Evolutionary conservation across 2,329 filamentous ascomycete genomes (phyloP).

Genomic region (Fusarium sp.): DNA sequence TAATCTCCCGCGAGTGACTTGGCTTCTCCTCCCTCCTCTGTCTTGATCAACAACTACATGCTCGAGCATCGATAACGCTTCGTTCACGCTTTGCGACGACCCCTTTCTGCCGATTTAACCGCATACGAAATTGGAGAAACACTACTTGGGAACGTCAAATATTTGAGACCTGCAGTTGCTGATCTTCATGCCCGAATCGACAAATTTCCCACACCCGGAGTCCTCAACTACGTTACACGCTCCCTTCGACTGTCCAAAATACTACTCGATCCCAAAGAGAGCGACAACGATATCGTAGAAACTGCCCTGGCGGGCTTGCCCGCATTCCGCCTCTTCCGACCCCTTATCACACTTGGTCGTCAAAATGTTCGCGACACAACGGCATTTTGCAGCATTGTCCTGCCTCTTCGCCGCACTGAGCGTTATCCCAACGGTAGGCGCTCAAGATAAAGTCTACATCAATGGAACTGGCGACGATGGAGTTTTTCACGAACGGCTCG

Average conservation of each 20-base stretch:
- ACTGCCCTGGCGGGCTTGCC: conserved; percentile 40
- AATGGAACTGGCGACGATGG: conserved; percentile 59
- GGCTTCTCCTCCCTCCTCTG: not conserved
- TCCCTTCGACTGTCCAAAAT: conserved; percentile 5
- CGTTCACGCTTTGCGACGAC: not conserved
- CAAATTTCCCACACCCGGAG: conserved; percentile 1
- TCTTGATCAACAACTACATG: not conserved
- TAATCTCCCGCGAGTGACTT: conserved; percentile 13
- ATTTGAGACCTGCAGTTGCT: conserved; percentile 19
- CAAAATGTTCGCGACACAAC: conserved; percentile 27
- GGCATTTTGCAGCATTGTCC: conserved; percentile 9
- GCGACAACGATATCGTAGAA: conserved; percentile 4
- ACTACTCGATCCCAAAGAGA: conserved; percentile 3
- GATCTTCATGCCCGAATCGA: conserved; percentile 18
- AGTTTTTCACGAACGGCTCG: conserved; percentile 57
- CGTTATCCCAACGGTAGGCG: conserved; percentile 36
- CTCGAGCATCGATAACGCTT: not conserved
- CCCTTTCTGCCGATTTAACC: conserved; percentile 11
- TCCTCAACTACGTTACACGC: not conserved
- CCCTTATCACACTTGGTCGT: conserved; percentile 12
- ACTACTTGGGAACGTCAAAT: conserved; percentile 29
- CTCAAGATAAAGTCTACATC: conserved; percentile 52
- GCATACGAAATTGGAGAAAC: conserved; percentile 21
- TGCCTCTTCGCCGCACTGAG: conserved; percentile 32
- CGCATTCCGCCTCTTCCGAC: conserved; percentile 39